Base-by-base conservation (phyloP, 2,329 filamentous ascomycete genomes). In the Monilinia fructigena region DNA sequence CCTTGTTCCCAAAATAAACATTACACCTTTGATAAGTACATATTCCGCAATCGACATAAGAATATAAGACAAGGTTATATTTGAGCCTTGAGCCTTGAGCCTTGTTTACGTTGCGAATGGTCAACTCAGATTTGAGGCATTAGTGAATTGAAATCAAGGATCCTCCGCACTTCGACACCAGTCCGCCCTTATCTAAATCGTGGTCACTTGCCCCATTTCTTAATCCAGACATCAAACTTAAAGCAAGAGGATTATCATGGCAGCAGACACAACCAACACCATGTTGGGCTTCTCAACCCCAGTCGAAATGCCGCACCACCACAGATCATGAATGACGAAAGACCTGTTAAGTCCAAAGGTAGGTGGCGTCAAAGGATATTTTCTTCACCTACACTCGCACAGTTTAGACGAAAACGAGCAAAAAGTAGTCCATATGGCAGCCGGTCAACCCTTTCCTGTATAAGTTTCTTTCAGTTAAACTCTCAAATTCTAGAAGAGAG, bases 351-450 rank as follows among this genome's bases (percentile, higher is more conserved):
- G 73, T 64, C 67, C 71, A 56, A 77, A 75, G 67, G 75, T 73
- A 38, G 69, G 55, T 69, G 71, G 31, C 69, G 77, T 2, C 74
- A 77, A 64, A 73, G 75, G 55, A 76, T 77, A 40, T 76, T 75
- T 4, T 77, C 76, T 4, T 77, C 76, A 1, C 74, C 75, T 28
- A 74, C 76, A 60, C 70, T 76, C 16, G 70, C 69, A 58, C 72
- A 75, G 58, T 62, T 75, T 2, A 66, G 73, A 63, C 68, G 74
- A 23, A 75, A 65, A 65, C 66, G 75, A 66, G 73, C 74, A 28
- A 67, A 66, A 3, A 77, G 72, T 65, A 74, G 70, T 70, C 75
- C 75, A 67, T 76, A 76, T 66, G 62, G 66, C 48, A 68, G 70
- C 35, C 73, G 74, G 69, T 69, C 68, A 35, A 69, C 71, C 45